Evolutionary conservation across 805 yeast genomes (phyloP).

Genomic region (Myxozyma udenii): DNA sequence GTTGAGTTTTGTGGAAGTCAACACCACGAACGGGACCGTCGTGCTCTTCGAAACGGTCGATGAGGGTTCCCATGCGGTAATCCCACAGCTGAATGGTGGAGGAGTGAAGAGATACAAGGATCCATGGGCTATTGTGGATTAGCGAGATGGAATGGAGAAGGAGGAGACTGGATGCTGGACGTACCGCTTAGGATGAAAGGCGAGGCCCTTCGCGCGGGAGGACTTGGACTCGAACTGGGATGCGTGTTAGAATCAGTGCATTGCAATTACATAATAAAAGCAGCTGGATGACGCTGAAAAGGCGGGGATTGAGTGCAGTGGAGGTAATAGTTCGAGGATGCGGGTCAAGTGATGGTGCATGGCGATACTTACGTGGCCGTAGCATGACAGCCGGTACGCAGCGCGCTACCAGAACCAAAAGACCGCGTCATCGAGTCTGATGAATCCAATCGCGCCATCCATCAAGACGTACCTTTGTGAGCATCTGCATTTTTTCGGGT

Average conservation of each 20-base stretch:
- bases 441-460: no score
- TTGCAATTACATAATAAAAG: background rate
- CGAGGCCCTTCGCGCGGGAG: slow-evolving; percentile 95
- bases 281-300: background rate
- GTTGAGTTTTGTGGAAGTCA: slow-evolving; percentile 97
- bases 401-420: background rate
- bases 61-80: slow-evolving; percentile 96
- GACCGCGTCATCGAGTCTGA: no score
- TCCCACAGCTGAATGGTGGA: slow-evolving; percentile 99
- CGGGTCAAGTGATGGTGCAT: background rate
- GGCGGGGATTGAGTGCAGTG: no score
- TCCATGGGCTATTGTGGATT: slow-evolving; percentile 69
- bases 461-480: slow-evolving; percentile 67
- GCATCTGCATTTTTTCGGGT: slow-evolving; percentile 68
- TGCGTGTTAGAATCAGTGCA: background rate
- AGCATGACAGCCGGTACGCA: background rate
- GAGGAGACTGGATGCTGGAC: background rate
- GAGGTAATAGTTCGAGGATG: background rate
- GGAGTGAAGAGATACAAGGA: slow-evolving; percentile 87
- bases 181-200: slow-evolving; percentile 83
- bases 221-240: slow-evolving; percentile 92
- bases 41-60: slow-evolving; percentile 96
- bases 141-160: background rate
- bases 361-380: background rate
- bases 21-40: slow-evolving; percentile 97